Percentiles rank a stretch among this genome's conserved stretches.
These are phyloP conservation scores for Leccinum variicolor DNA, from an alignment of 768 basidiomycete species.

Conservation along the genomic window DNA sequence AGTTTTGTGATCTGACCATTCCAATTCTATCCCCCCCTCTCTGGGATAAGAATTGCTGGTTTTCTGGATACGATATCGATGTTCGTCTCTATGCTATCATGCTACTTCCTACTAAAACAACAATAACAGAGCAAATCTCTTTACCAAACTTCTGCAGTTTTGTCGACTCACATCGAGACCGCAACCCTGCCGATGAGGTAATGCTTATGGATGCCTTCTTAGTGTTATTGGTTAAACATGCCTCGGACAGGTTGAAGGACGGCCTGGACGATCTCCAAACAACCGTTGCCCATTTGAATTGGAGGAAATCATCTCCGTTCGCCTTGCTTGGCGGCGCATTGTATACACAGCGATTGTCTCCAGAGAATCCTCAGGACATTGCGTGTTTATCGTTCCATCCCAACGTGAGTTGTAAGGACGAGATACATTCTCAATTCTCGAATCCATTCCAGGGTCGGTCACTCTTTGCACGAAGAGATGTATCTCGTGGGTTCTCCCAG, in stretches of 20 bases:
- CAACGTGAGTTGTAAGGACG: conserved; percentile 14
- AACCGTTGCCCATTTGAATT: conserved; percentile 48
- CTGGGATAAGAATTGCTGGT: conserved; percentile 40
- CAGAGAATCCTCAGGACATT: conserved; percentile 28
- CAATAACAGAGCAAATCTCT: conserved; percentile 28
- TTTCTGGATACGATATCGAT: conserved; percentile 13
- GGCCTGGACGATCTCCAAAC: conserved; percentile 40
- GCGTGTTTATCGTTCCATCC: conserved; percentile 41
- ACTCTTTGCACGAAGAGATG: conserved; percentile 45
- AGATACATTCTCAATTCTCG: not conserved
- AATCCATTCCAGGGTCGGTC: conserved; percentile 13
- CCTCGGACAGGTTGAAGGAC: conserved; percentile 31
- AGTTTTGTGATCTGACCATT: conserved; percentile 46
- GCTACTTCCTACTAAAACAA: conserved; percentile 7
- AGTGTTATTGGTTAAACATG: not conserved
- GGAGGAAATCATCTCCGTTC: conserved; percentile 52
- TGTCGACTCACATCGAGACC: conserved; percentile 58
- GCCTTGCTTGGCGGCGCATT: conserved; percentile 54
- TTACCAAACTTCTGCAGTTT: conserved; percentile 55
- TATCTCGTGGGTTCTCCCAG: conserved; percentile 57
- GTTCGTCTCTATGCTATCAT: conserved; percentile 16
- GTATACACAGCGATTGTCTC: conserved; percentile 33
- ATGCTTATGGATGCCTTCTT: not conserved
- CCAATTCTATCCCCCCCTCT: conserved; percentile 45
- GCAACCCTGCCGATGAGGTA: conserved; percentile 60